Evolutionary conservation across 805 yeast genomes (phyloP).

Genomic region (Sugiyamaella qingdaonensis): DNA sequence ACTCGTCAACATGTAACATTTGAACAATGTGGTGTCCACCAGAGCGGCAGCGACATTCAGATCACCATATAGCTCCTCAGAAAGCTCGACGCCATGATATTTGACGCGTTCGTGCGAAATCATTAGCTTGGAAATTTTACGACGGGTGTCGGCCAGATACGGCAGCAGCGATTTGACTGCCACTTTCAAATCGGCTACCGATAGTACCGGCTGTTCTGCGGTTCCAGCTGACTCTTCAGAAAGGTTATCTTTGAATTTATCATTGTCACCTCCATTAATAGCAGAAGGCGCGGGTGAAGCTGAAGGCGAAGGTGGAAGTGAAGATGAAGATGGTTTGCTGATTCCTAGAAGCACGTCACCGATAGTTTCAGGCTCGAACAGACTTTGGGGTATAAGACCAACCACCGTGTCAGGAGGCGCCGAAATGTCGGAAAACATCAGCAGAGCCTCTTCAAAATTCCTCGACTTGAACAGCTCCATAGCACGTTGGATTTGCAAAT

Average conservation of each 20-base stretch:
- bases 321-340: not conserved
- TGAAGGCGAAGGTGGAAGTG: not conserved
- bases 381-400: conserved; percentile 39
- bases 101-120: conserved; percentile 15
- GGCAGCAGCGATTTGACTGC: conserved; percentile 36
- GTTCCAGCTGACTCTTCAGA: not conserved
- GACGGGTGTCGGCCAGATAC: conserved; percentile 47
- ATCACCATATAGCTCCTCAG: conserved; percentile 30
- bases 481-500: conserved; percentile 42
- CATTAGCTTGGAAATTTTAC: conserved; percentile 38
- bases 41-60: conserved; percentile 35
- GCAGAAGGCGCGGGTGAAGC: not conserved
- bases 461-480: conserved; percentile 31
- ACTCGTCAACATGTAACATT: conserved; percentile 63
- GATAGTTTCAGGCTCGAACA: not conserved
- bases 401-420: conserved; percentile 58
- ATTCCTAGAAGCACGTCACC: not conserved
- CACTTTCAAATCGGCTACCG: conserved; percentile 8
- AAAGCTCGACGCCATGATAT: conserved; percentile 24
- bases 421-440: conserved; percentile 47
- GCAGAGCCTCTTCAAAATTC: conserved; percentile 38
- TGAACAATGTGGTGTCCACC: conserved; percentile 76
- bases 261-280: not conserved
- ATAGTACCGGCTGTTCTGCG: not conserved
- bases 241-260: not conserved